Percentiles rank a stretch among this genome's conserved stretches.
Evolutionary conservation across 2,329 filamentous ascomycete species (phyloP).

Genomic region (Penicillium thymicola): DNA sequence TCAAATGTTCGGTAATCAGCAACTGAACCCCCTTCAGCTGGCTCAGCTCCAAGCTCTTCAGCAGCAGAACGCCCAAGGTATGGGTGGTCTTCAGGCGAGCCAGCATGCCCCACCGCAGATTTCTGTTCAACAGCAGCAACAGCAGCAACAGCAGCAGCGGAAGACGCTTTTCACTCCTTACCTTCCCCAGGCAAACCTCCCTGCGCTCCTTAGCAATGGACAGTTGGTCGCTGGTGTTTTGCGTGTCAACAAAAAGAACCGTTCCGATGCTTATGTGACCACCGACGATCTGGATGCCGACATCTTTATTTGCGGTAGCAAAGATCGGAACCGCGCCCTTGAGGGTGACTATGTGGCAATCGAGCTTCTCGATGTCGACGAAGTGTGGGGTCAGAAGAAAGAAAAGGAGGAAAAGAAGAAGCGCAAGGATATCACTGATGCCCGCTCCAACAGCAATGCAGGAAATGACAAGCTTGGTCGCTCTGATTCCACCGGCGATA

Average conservation of each 20-base stretch:
- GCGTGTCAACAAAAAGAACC: conserved; percentile 99
- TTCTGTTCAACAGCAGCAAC: conserved; percentile 56
- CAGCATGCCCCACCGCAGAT: conserved; percentile 68
- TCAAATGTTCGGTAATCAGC: conserved; percentile 79
- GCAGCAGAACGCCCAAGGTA: conserved; percentile 75
- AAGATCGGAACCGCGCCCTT: conserved; percentile 93
- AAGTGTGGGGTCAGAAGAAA: conserved; percentile 97
- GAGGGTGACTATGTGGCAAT: conserved; percentile 95
- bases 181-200: conserved; percentile 87
- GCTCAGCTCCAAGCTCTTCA: conserved; percentile 90
- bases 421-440: conserved; percentile 96
- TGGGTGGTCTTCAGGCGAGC: conserved; percentile 64
- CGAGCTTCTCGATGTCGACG: conserved; percentile 94
- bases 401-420: conserved; percentile 99
- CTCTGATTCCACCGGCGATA: conserved; percentile 61
- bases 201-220: conserved; percentile 83
- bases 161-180: conserved; percentile 99
- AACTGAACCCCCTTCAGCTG: conserved; percentile 82
- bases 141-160: conserved; percentile 77
- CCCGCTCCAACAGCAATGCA: conserved; percentile 71
- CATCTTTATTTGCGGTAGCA: conserved; percentile 99
- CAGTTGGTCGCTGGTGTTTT: conserved; percentile 95
- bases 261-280: conserved; percentile 95
- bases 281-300: conserved; percentile 93
- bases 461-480: conserved; percentile 61